phyloP scores from a whole-genome alignment of 768 basidiomycete genomes.

The Termitomyces sp. region DNA sequence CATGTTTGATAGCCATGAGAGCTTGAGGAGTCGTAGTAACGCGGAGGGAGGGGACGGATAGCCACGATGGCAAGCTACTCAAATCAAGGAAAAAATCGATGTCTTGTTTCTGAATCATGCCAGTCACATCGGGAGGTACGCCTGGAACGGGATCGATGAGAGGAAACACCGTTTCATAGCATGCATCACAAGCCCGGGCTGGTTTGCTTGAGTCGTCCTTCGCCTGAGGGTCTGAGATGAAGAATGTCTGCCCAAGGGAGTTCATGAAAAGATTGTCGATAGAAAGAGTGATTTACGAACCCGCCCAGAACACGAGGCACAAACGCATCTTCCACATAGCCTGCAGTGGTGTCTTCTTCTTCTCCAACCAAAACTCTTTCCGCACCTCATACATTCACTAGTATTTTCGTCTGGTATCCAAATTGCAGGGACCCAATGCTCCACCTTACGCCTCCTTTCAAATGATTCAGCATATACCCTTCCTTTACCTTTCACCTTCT shows the following conservation, averaged over 20 bases:
- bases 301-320: slow-evolving; percentile 74
- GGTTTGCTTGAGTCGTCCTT: slow-evolving; percentile 44
- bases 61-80: slow-evolving; percentile 45
- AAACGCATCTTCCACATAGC: slow-evolving; percentile 82
- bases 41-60: slow-evolving; percentile 53
- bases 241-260: slow-evolving; percentile 62
- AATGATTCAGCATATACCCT: slow-evolving; percentile 9
- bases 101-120: slow-evolving; percentile 10
- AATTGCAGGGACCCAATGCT: slow-evolving; percentile 84
- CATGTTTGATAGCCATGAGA: slow-evolving; percentile 40
- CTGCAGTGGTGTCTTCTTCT: slow-evolving; percentile 83
- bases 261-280: not conserved
- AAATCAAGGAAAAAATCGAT: slow-evolving; percentile 43
- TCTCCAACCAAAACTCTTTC: slow-evolving; percentile 68
- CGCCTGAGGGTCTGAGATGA: slow-evolving; percentile 54
- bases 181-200: slow-evolving; percentile 79
- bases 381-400: slow-evolving; percentile 83
- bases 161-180: slow-evolving; percentile 85
- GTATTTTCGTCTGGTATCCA: slow-evolving; percentile 90
- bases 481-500: slow-evolving; percentile 16
- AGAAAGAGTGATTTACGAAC: slow-evolving; percentile 34
- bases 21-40: slow-evolving; percentile 32
- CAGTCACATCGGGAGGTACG: slow-evolving; percentile 4
- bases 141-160: slow-evolving; percentile 31
- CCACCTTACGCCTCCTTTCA: slow-evolving; percentile 50